phyloP scores from a whole-genome alignment of 495 filamentous ascomycete species.

The Tetracladium marchalianum region DNA sequence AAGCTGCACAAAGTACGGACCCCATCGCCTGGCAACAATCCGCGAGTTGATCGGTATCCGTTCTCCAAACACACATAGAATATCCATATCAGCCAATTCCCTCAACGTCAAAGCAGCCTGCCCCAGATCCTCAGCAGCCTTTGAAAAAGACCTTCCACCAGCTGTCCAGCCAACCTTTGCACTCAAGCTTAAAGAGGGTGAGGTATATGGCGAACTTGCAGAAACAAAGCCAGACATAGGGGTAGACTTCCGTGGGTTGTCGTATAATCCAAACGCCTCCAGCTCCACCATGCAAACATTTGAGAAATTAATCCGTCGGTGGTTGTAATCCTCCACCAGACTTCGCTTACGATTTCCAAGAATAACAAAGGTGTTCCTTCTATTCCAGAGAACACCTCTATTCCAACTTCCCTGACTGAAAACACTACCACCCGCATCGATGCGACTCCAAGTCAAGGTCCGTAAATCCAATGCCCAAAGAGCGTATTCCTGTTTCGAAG shows the following conservation, averaged over 20 bases:
- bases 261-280: conserved; percentile 93
- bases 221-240: conserved; percentile 75
- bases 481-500: conserved; percentile 96
- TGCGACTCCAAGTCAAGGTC: conserved; percentile 83
- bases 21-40: conserved; percentile 80
- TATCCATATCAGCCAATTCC: conserved; percentile 95
- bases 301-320: conserved; percentile 93
- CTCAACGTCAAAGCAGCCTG: conserved; percentile 63
- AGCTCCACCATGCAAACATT: conserved; percentile 94
- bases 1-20: conserved; percentile 86
- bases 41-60: conserved; percentile 89
- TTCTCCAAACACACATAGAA: conserved; percentile 81
- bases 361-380: conserved; percentile 89
- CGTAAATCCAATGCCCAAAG: conserved; percentile 89
- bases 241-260: conserved; percentile 72
- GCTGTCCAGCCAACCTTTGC: conserved; percentile 54
- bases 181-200: conserved; percentile 42
- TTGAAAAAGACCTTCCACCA: conserved; percentile 55
- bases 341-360: conserved; percentile 86
- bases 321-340: conserved; percentile 96
- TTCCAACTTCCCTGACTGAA: conserved; percentile 98
- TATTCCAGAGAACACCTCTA: conserved; percentile 82
- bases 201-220: conserved; percentile 55
- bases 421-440: conserved; percentile 88
- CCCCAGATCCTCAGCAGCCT: conserved; percentile 77